Percentiles rank a stretch among this genome's conserved stretches.
Conservation (phyloP, 352 stramenopile species). For the Hyaloperonospora arabidopsidis region DNA sequence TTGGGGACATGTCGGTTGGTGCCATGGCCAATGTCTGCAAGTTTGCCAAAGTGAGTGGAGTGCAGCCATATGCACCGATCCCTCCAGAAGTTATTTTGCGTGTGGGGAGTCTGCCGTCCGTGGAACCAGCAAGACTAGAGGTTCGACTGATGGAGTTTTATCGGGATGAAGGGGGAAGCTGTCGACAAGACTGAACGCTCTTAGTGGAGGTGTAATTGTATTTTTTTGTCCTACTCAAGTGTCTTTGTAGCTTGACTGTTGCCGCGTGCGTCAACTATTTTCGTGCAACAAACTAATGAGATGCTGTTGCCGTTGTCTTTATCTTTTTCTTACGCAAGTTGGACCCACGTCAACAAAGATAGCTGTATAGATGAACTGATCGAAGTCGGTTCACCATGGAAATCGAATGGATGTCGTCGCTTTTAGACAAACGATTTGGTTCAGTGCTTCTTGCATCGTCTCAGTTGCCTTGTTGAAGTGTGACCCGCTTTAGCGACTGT, state of each 20-base stretch:
- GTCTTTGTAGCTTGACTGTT: too few relatives aligned
- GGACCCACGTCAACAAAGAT: too few relatives aligned
- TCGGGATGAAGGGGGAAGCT: slow-evolving; percentile 11
- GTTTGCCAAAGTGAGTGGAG: slow-evolving; percentile 24
- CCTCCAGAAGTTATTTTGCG: slow-evolving; percentile 30
- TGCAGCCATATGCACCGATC: slow-evolving; percentile 37
- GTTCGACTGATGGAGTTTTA: slow-evolving; percentile 56
- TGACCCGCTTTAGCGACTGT: slow-evolving; percentile 17
- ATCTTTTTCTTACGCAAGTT: too few relatives aligned
- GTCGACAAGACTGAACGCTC: not conserved
- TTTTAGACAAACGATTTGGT: too few relatives aligned
- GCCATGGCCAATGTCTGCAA: slow-evolving; percentile 54
- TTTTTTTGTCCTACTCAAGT: too few relatives aligned
- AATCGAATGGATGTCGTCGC: too few relatives aligned
- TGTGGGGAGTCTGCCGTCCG: slow-evolving; percentile 22
- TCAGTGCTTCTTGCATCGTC: too few relatives aligned
- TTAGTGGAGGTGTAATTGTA: not conserved
- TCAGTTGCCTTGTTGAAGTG: not conserved
- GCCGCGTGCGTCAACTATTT: too few relatives aligned
- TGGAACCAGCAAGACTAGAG: slow-evolving; percentile 46
- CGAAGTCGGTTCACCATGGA: too few relatives aligned
- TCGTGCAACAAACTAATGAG: too few relatives aligned
- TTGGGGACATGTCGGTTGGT: slow-evolving; percentile 31
- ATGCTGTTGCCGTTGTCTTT: too few relatives aligned
- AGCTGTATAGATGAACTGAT: too few relatives aligned